Conservation (phyloP, 164 flowering plant genomes). For the Aristolochia contorta region DNA sequence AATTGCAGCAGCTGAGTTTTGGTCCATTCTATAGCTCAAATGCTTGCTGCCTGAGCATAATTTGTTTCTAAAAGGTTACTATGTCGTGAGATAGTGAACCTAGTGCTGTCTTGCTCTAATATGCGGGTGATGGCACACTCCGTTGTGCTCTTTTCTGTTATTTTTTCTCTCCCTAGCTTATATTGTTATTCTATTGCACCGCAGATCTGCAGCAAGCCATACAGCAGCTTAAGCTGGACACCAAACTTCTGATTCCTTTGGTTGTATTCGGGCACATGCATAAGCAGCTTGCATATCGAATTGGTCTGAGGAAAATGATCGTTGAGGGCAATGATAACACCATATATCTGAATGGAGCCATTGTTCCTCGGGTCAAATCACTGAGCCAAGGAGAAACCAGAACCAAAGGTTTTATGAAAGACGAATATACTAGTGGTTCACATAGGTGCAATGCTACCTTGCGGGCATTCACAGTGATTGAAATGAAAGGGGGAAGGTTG, state of each 20-base stretch:
- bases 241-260: slow-evolving; percentile 35
- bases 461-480: slow-evolving; percentile 63
- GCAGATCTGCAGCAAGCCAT: slow-evolving; percentile 75
- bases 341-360: slow-evolving; percentile 71
- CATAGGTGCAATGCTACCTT: slow-evolving; percentile 23
- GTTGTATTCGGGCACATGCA: slow-evolving; percentile 97
- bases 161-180: too few relatives aligned
- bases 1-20: too few relatives aligned
- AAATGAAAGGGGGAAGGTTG: slow-evolving; percentile 42
- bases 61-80: too few relatives aligned
- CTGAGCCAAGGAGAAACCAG: slow-evolving; percentile 17
- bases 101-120: too few relatives aligned
- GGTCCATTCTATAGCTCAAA: too few relatives aligned
- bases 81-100: too few relatives aligned
- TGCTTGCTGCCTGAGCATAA: too few relatives aligned
- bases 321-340: slow-evolving; percentile 45
- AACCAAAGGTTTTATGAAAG: slow-evolving; percentile 4
- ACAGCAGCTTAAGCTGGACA: slow-evolving; percentile 40
- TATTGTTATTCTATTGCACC: slow-evolving; percentile 7
- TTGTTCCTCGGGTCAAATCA: slow-evolving; percentile 64
- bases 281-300: slow-evolving; percentile 53
- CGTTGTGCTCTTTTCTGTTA: too few relatives aligned
- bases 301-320: slow-evolving; percentile 62
- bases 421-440: slow-evolving; percentile 2
- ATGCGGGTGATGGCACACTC: too few relatives aligned